Base-by-base conservation (phyloP, 148 eudicot species). In the Vaccinium myrtillus region DNA sequence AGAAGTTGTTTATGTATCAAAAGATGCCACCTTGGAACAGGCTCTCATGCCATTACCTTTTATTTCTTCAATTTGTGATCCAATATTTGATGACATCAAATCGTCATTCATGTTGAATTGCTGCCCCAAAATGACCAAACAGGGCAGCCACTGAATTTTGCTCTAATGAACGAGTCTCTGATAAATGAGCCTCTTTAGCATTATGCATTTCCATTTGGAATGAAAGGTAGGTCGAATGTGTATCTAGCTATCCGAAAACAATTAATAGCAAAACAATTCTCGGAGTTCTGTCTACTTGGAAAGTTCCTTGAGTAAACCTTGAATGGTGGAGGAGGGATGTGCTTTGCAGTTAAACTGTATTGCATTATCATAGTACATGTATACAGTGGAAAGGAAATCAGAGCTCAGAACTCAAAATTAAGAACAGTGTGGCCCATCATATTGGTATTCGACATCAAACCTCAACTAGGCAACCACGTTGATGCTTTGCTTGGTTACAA, bases 401-500 rank as follows among this genome's bases (percentile, higher is more conserved):
- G 75, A 70, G 21, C 49, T 11, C n/a, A 16, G 39, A 36, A 36
- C 39, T 36, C 8, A n/a, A 73, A 32, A 23, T 36, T 16, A 19
- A 32, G 67, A 79, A 30, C 12, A 13, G n/a, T 30, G 81, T 15
- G 61, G 79, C 48, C 81, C 67, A 32, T 46, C 65, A 79, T 78
- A 0, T 18, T 1, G 18, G 25, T 43, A 51, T 23, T 15, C 2
- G 5, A 12, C n/a, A n/a, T 19, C 21, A 53, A 50, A 12, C 15
- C 56, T 14, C 10, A 15, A 51, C 12, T 15, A 14, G 75, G 19
- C 16, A 30, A 70, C 63, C 10, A 0, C 46, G 1, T 15, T 25
- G 14, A 50, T 16, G 15, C 25, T 23, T 14, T 25, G 39, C 80
- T 78, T 78, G 61, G 80, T 27, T 53, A 51, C 59, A 51, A 23